A percentile compares a stretch with the other conserved stretches of the same genome.
These are phyloP conservation scores for Plectosphaerella plurivora DNA, from an alignment of 2,329 filamentous ascomycete genomes.

Conservation along the genomic window DNA sequence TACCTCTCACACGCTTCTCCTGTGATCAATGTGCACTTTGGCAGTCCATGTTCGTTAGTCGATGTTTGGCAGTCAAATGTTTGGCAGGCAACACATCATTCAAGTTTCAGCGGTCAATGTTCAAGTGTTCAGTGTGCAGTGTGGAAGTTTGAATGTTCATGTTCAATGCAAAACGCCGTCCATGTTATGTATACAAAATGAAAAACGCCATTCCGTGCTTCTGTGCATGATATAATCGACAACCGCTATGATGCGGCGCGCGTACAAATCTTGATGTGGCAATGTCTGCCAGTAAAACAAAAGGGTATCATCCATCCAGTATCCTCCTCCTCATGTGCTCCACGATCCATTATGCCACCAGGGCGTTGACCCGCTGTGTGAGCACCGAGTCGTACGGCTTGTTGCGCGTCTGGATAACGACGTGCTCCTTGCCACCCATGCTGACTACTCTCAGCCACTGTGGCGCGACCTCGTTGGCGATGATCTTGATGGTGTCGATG, in stretches of 20 bases:
- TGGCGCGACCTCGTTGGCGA: slow-evolving; percentile 51
- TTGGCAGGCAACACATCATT: too few relatives aligned
- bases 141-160: too few relatives aligned
- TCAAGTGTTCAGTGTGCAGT: too few relatives aligned
- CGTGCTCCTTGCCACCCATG: slow-evolving; percentile 50
- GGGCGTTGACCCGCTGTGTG: slow-evolving; percentile 6
- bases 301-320: slow-evolving; percentile 1
- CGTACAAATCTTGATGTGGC: too few relatives aligned
- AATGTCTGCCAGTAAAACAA: neutral
- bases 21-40: neutral
- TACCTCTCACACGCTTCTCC: slow-evolving; percentile 6
- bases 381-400: slow-evolving; percentile 25
- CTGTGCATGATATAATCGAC: neutral
- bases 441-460: slow-evolving; percentile 50
- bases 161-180: too few relatives aligned
- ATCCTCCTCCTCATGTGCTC: neutral
- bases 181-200: too few relatives aligned
- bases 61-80: too few relatives aligned
- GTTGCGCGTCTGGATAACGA: slow-evolving; percentile 46
- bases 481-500: slow-evolving; percentile 41
- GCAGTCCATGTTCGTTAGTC: too few relatives aligned
- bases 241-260: slow-evolving; percentile 2
- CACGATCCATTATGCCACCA: neutral
- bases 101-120: too few relatives aligned
- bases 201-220: too few relatives aligned